Evolutionary conservation across 371 early-diverging fungal species (phyloP), one percentile per base, ranked within the genome.

Genomic region (Thermomucor indicae-seudaticae): DNA sequence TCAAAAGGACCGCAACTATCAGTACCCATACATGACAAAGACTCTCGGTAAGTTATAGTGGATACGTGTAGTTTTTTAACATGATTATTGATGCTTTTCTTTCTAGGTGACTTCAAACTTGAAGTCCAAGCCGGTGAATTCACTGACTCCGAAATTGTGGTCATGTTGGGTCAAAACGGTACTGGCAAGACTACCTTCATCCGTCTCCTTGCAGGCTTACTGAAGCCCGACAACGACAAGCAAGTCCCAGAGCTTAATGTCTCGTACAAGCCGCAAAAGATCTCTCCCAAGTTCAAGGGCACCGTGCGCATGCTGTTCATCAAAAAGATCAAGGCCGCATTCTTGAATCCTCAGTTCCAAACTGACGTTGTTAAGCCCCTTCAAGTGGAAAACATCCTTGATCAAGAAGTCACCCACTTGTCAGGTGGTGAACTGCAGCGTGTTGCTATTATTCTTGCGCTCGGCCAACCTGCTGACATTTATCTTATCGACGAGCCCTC

Each of bases 351-450:
- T 60, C 92, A 95, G 67, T 99, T 99, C 90, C 86, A 93, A 65
- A 93, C 95, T 25, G 98, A 99, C 63, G 99, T 99, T 32, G 85
- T 96, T 51, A 98, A 97, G 82, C 99, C 99, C 4, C 74, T 99
- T 58, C 79, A 83, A 51, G 92, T 99, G 57, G 98, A 97, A 38
- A 80, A 80, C 64, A 86, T 99, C 49, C 83, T 99, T 45, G 99
- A 99, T 72, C 91, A 95, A 65, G 85, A 88, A 58, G 95, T 95
- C 16, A 67, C 71, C 65, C 90, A 88, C 56, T 81, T 99, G 65
- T 98, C 99, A 57, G 99, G 99, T 77, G 99, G 99, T 87, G 99
- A 99, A 82, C 82, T 99, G 83, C 99, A 99, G 81, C 96, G 99
- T 82, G 96, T 99, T 38, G 99, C 99, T 52, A 89, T 99, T 58